Conservation (phyloP, 1,139 yeast genomes). For the Saccharomyces hybrid region DNA sequence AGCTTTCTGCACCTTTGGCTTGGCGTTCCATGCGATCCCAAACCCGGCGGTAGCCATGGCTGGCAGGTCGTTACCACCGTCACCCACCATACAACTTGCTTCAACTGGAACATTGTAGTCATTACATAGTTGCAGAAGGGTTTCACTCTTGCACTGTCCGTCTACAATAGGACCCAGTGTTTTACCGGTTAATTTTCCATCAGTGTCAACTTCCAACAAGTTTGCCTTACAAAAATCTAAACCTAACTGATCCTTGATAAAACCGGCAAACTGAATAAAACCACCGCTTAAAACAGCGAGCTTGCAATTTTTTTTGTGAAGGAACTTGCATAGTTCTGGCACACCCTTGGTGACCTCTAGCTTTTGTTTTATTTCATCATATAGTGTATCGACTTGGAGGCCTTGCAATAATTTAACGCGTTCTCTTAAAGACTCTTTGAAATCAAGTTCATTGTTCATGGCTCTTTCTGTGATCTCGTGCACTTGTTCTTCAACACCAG, state of each 20-base stretch:
- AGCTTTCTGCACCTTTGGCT: constrained; percentile 73
- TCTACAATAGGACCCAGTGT: constrained; percentile 77
- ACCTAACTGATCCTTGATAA: constrained; percentile 58
- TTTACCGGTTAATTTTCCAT: constrained; percentile 44
- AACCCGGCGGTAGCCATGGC: constrained; percentile 93
- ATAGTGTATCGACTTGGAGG: constrained; percentile 60
- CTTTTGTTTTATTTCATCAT: constrained; percentile 70
- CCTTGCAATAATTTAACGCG: constrained; percentile 78
- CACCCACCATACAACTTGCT: constrained; percentile 82
- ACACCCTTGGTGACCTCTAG: constrained; percentile 81
- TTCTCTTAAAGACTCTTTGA: constrained; percentile 67
- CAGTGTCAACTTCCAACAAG: constrained; percentile 46
- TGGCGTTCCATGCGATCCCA: constrained; percentile 97
- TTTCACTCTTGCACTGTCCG: constrained; percentile 72
- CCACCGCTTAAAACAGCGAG: constrained; percentile 94
- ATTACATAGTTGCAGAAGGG: constrained; percentile 59
- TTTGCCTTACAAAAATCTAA: constrained; percentile 90
- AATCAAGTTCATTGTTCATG: constrained; percentile 95
- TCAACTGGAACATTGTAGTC: constrained; percentile 52
- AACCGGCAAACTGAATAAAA: constrained; percentile 77
- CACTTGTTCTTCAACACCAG: constrained; percentile 69
- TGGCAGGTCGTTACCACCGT: constrained; percentile 90
- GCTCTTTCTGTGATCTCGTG: constrained; percentile 85
- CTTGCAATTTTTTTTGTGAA: constrained; percentile 55
- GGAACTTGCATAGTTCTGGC: constrained; percentile 52